Base-by-base conservation (phyloP, 768 basidiomycete genomes). In the Leccinum disarticulatum region DNA sequence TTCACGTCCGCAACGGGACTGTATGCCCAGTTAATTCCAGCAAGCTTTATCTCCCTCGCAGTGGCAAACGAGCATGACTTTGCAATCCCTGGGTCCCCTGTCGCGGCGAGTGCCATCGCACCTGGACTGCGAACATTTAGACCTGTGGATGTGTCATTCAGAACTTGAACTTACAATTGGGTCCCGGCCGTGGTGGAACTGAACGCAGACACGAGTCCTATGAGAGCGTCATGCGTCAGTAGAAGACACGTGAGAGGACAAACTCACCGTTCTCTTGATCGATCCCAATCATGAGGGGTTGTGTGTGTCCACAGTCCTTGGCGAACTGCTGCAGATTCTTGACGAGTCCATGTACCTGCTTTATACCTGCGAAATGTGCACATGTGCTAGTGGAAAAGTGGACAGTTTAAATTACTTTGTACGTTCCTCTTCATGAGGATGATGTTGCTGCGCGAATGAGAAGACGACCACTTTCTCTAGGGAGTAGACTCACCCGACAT, bases 1-100 rank as follows among this genome's bases (percentile, higher is more conserved):
- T 90, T 90, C 51, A 90, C 81, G 65, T 90, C 87, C 10, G 82
- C 87, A 6, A 89, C 86, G 1, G 88, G 88, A 64, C 85, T 84
- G 61, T 82, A 89, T 8, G 77, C 82, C 88, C 88, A 90, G 65
- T 87, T 87, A 59, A 90, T 83, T 0, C 88, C 88, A 2, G 77
- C 83, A 41, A 81, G 70, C 57, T 78, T 80, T 56, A 90, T 73
- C 68, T 90, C 88, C 17, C 65, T 71, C 3, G 79, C 87, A 4
- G 81, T 81, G 0, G 82, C 85, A 22, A 78, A 68, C 7, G 86
- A 77, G 14, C 81, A 71, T 19, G 78, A 70, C 31, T 81, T 78
- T 3, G 83, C 74, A 0, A 82, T 74, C 4, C 73, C 69, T 6
- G 77, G 71, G 1, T 81, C 81, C 3, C 74, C 73, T 0, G 83